Evolutionary conservation across 2,329 filamentous ascomycete genomes (phyloP).

Genomic region (Hypocreales sp.): DNA sequence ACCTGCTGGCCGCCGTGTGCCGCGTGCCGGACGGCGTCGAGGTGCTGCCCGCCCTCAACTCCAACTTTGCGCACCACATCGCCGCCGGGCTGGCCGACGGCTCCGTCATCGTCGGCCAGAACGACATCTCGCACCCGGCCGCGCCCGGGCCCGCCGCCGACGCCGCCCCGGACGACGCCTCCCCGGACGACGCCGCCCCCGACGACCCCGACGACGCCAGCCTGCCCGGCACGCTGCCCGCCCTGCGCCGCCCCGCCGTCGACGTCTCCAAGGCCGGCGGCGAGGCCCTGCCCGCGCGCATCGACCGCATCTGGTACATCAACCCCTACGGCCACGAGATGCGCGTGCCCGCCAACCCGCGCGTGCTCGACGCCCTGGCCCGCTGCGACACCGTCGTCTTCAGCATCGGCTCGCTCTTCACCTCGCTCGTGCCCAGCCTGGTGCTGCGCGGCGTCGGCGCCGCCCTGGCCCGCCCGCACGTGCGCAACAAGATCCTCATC

Average conservation of each 20-base stretch:
- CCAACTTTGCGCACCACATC: constrained; percentile 91
- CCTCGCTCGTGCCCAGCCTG: constrained; percentile 70
- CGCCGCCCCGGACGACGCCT: constrained; percentile 7
- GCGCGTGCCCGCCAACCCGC: constrained; percentile 65
- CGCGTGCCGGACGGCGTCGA: constrained; percentile 61
- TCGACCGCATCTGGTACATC: constrained; percentile 86
- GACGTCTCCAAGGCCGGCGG: constrained; percentile 63
- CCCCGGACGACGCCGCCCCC: constrained; percentile 12
- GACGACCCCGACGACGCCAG: constrained; percentile 56
- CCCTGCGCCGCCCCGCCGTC: constrained; percentile 67
- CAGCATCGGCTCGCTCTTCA: constrained; percentile 88
- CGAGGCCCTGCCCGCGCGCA: constrained; percentile 61
- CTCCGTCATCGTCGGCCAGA: constrained; percentile 73
- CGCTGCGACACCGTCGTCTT: constrained; percentile 61
- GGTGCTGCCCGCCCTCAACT: constrained; percentile 83
- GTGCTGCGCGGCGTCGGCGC: constrained; percentile 60
- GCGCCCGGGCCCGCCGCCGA: constrained; percentile 28
- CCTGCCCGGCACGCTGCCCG: constrained; percentile 65
- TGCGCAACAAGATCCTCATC: constrained; percentile 63
- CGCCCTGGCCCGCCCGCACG: constrained; percentile 25
- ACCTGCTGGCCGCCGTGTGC: constrained; percentile 75
- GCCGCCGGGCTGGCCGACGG: constrained; percentile 67
- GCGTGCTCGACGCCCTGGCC: constrained; percentile 54
- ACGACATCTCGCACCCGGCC: constrained; percentile 77
- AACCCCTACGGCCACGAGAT: constrained; percentile 98